Base-by-base conservation (phyloP, 768 basidiomycete genomes). In the Austroboletus eburneus region DNA sequence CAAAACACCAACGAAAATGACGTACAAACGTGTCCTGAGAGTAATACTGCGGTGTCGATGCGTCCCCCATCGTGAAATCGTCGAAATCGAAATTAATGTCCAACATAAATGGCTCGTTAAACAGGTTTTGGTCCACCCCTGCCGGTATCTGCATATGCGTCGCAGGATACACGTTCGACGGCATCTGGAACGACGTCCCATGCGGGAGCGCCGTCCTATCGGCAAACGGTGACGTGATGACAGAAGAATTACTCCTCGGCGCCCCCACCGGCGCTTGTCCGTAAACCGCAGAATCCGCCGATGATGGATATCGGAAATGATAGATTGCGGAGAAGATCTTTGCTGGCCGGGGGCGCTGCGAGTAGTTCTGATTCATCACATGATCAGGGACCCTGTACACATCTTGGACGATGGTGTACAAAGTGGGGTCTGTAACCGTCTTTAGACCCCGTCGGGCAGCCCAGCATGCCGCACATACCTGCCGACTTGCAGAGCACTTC, bases 341-440 rank as follows among this genome's bases (percentile, higher is more conserved):
- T 2, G 64, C 55, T 20, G 55, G 61, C 8, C 56, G 63, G 14
- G 63, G 54, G 2, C 65, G 63, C n/a, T 44, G 50, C 5, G 54
- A 41, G 14, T 44, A 43, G 30, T 41, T 43, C 36, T 49, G 49
- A 12, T 54, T 58, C 22, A 69, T 56, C 22, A 55, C 54, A 20
- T 42, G 32, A 24, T 66, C 61, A 16, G 56, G 55, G 22, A 69
- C 55, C 38, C 60, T 62, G 43, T 64, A 57, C 38, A 88, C 79
- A 41, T 83, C 78, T 58, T 88, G 86, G 35, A 79, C 66, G 57
- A 88, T 84, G 3, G 75, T 78, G 62, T 77, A 87, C 45, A 74
- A 64, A 4, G 82, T 78, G 18, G 83, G 81, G 63, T 88, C 86
- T 87, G 9, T 23, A 39, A n/a, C 32, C 20, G 37, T 18, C n/a